phyloP scores from a whole-genome alignment of 345 rosid species.

The Eucalyptus viminalis region DNA sequence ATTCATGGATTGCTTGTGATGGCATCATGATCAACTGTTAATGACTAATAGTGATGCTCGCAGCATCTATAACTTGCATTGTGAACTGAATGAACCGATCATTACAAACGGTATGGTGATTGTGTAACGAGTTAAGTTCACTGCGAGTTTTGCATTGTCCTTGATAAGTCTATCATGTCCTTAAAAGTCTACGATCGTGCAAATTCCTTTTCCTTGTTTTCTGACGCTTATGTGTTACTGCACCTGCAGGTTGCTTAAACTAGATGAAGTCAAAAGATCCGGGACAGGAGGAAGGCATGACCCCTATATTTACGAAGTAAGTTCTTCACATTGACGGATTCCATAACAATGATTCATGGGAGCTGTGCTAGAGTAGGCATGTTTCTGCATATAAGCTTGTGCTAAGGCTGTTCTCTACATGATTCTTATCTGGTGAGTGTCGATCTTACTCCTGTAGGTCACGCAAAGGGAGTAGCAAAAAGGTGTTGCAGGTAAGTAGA shows the following conservation, averaged over 20 bases:
- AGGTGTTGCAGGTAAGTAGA: not conserved
- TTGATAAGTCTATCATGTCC: not conserved
- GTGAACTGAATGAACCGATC: not conserved
- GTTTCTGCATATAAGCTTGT: not conserved
- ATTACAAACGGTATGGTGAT: not conserved
- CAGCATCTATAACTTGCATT: not conserved
- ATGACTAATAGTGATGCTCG: not conserved
- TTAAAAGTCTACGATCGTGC: not conserved
- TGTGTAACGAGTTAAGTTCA: not conserved
- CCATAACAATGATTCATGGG: not conserved
- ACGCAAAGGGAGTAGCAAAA: not conserved
- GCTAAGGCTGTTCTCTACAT: not conserved
- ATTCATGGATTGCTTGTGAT: not conserved
- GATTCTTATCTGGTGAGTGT: not conserved
- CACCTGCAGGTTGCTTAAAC: slow-evolving; percentile 46
- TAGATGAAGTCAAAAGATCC: slow-evolving; percentile 55
- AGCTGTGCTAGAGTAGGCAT: not conserved
- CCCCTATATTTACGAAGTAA: slow-evolving; percentile 75
- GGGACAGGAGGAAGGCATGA: slow-evolving; percentile 74
- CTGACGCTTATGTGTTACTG: not conserved
- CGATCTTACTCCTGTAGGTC: not conserved
- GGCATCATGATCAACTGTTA: not conserved
- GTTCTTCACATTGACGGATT: not conserved
- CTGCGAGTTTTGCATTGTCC: not conserved
- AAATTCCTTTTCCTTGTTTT: not conserved